Evolutionary conservation across 2,329 filamentous ascomycete species (phyloP).

Genomic region (Thelonectria olida): DNA sequence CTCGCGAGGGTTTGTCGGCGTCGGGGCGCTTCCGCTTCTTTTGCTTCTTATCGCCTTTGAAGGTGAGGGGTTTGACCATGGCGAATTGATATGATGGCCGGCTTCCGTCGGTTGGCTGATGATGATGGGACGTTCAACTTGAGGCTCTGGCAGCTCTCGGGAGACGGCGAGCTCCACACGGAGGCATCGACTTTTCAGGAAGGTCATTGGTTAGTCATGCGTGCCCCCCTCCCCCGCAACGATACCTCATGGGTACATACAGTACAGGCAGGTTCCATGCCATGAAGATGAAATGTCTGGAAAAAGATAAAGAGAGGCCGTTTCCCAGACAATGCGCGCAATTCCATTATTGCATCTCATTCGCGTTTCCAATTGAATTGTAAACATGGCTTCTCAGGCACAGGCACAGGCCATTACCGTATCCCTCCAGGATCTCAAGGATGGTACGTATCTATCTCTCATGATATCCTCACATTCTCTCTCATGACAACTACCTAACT

Average conservation of each 20-base stretch:
- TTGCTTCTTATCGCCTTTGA: constrained; percentile 96
- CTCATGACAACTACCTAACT: constrained; percentile 14
- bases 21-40: constrained; percentile 87
- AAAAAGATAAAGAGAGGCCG: constrained; percentile 1
- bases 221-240: constrained; percentile 26
- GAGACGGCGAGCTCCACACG: constrained; percentile 46
- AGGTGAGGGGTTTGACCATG: constrained; percentile 90
- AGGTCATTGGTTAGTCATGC: constrained; percentile 39
- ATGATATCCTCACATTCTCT: constrained; percentile 18
- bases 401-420: constrained; percentile 67
- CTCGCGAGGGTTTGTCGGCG: constrained; percentile 55
- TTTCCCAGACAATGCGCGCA: not conserved
- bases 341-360: not conserved
- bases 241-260: not conserved
- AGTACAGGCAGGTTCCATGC: not conserved
- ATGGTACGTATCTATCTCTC: constrained; percentile 53
- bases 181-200: constrained; percentile 19
- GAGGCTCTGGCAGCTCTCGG: constrained; percentile 28
- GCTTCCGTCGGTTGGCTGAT: constrained; percentile 3
- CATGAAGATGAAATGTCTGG: not conserved
- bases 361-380: not conserved
- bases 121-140: not conserved
- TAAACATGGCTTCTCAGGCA: constrained; percentile 56
- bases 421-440: constrained; percentile 68
- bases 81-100: not conserved